A percentile compares a stretch with the other conserved stretches of the same genome.
Evolutionary conservation across 257 asterid genomes (phyloP).

Genomic region (Parsonsia alboflavescens): DNA sequence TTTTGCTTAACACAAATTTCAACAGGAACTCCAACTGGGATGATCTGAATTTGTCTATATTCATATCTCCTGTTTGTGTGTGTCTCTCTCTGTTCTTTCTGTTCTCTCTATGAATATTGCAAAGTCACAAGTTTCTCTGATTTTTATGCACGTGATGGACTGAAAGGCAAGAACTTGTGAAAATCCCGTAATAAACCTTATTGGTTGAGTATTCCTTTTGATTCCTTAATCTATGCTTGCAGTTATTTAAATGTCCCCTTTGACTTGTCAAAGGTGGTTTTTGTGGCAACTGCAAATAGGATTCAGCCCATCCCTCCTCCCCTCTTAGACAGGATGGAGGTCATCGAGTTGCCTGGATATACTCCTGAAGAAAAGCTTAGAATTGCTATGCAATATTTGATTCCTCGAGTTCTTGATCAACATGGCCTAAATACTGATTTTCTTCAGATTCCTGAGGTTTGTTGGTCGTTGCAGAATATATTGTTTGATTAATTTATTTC

Average conservation of each 20-base stretch:
- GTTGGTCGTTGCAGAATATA: neutral
- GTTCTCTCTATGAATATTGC: neutral
- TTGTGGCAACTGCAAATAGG: slow-evolving; percentile 98
- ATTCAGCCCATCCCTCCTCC: slow-evolving; percentile 93
- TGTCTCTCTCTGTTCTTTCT: neutral
- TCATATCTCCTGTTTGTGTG: neutral
- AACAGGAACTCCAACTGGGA: neutral
- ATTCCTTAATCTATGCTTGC: slow-evolving; percentile 53
- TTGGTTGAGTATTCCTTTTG: slow-evolving; percentile 8
- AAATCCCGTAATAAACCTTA: neutral
- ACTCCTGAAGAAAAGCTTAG: slow-evolving; percentile 96
- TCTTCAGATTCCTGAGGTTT: slow-evolving; percentile 96
- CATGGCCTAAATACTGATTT: slow-evolving; percentile 84
- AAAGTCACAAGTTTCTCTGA: neutral
- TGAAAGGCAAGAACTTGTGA: slow-evolving; percentile 7
- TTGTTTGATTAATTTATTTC: neutral
- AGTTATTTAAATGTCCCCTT: slow-evolving; percentile 96
- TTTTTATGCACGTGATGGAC: neutral
- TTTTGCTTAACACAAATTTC: neutral
- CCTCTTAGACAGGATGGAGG: slow-evolving; percentile 97
- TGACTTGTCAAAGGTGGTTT: slow-evolving; percentile 95
- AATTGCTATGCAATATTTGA: slow-evolving; percentile 81
- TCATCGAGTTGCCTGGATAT: slow-evolving; percentile 97
- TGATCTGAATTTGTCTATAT: neutral
- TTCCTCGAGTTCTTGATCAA: slow-evolving; percentile 97